Conservation (phyloP, 768 basidiomycete species). For the Tulasnella sp. region DNA sequence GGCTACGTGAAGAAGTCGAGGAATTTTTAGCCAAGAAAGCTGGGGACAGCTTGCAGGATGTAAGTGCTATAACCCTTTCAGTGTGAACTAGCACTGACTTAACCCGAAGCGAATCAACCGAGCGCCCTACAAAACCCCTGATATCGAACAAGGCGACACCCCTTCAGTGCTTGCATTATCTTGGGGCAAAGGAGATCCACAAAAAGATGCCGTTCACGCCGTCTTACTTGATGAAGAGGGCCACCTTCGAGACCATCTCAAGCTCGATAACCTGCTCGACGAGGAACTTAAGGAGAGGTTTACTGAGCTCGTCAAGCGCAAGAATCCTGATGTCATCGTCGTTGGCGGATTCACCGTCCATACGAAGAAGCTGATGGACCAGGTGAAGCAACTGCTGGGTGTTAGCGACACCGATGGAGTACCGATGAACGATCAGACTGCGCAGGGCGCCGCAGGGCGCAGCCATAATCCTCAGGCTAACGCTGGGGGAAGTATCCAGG, state of each 20-base stretch:
- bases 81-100: background rate
- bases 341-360: constrained; percentile 81
- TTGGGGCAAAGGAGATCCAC: constrained; percentile 91
- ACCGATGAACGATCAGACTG: background rate
- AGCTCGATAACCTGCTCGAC: constrained; percentile 79
- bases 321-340: constrained; percentile 80
- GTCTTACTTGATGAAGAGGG: constrained; percentile 84
- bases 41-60: constrained; percentile 57
- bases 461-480: constrained; percentile 2
- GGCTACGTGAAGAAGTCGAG: constrained; percentile 81
- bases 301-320: constrained; percentile 65
- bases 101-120: constrained; percentile 63
- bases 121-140: constrained; percentile 54
- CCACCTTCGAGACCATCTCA: constrained; percentile 79
- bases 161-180: constrained; percentile 81
- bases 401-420: background rate
- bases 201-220: constrained; percentile 76
- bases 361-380: constrained; percentile 57
- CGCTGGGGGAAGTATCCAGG: constrained; percentile 12
- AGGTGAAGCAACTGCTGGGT: constrained; percentile 48
- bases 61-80: constrained; percentile 30
- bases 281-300: constrained; percentile 60
- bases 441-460: background rate
- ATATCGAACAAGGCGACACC: constrained; percentile 59
- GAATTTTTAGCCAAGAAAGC: constrained; percentile 65